These are phyloP conservation scores for Choanephora cucurbitarum DNA, from an alignment of 371 early-diverging fungal species.

Conservation along the genomic window DNA sequence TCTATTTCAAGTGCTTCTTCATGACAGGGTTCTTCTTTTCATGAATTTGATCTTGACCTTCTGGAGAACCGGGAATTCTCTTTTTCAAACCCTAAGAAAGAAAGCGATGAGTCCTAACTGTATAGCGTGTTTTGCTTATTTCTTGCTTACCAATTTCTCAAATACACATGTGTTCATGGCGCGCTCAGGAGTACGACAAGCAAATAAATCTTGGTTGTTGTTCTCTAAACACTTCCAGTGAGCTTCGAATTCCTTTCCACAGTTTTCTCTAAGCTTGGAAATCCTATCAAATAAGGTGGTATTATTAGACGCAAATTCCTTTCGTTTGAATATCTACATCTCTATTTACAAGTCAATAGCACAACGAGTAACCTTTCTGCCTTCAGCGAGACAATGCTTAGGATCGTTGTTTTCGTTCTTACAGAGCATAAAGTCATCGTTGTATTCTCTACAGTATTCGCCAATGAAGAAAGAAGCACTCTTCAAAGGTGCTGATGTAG, in stretches of 20 bases:
- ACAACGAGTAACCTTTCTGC: constrained; percentile 95
- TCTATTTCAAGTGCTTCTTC: constrained; percentile 49
- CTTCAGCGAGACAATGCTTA: constrained; percentile 88
- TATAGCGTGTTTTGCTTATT: not conserved
- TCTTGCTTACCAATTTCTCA: constrained; percentile 75
- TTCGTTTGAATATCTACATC: constrained; percentile 2
- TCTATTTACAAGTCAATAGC: constrained; percentile 80
- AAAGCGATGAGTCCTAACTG: not conserved
- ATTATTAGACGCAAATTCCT: too few species aligned
- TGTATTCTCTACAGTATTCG: constrained; percentile 87
- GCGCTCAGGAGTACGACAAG: constrained; percentile 83
- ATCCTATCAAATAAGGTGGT: too few species aligned
- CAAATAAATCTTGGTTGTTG: constrained; percentile 84
- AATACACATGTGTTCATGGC: constrained; percentile 91
- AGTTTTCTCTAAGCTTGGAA: constrained; percentile 86
- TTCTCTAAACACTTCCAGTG: constrained; percentile 95
- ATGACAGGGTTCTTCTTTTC: constrained; percentile 74
- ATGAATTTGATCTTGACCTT: constrained; percentile 69
- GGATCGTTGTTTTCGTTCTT: constrained; percentile 91
- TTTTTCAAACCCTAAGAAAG: constrained; percentile 74
- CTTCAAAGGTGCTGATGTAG: constrained; percentile 90
- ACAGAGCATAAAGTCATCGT: constrained; percentile 96
- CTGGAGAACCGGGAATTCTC: constrained; percentile 76
- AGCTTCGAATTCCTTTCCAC: constrained; percentile 82
- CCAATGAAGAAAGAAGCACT: constrained; percentile 93